phyloP scores from a whole-genome alignment of 768 basidiomycete species.

The Mycena epipterygia region DNA sequence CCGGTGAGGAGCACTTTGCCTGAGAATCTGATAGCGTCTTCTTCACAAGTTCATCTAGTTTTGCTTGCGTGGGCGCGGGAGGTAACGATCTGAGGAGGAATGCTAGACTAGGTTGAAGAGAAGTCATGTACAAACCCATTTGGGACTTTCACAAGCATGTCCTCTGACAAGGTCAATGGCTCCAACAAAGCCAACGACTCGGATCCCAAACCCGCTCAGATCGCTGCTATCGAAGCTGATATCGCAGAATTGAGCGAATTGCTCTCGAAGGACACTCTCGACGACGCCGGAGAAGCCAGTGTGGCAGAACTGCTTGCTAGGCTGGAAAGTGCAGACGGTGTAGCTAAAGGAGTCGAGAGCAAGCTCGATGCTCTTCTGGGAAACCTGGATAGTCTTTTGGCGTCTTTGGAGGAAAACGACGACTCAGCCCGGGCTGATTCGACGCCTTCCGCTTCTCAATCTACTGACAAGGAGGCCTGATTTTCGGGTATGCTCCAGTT shows the following conservation, averaged over 20 bases:
- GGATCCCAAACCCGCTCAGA: not conserved
- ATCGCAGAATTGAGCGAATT: slow-evolving; percentile 49
- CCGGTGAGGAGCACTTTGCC: slow-evolving; percentile 59
- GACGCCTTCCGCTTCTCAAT: slow-evolving; percentile 1
- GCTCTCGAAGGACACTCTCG: slow-evolving; percentile 45
- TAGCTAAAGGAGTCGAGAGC: slow-evolving; percentile 74
- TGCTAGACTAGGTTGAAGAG: slow-evolving; percentile 65
- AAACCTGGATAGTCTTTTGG: slow-evolving; percentile 69
- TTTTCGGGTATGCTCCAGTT: not conserved
- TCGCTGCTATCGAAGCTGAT: slow-evolving; percentile 50
- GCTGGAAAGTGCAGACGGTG: slow-evolving; percentile 68
- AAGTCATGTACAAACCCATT: slow-evolving; percentile 57
- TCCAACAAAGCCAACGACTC: slow-evolving; percentile 28
- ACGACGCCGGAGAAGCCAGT: slow-evolving; percentile 55
- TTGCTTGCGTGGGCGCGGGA: slow-evolving; percentile 60
- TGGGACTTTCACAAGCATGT: slow-evolving; percentile 16
- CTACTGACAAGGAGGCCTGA: slow-evolving; percentile 20
- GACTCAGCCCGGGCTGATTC: slow-evolving; percentile 5
- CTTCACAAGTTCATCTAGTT: slow-evolving; percentile 65
- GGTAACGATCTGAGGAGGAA: slow-evolving; percentile 67
- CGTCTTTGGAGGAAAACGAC: slow-evolving; percentile 52
- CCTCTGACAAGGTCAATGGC: slow-evolving; percentile 21
- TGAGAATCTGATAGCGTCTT: slow-evolving; percentile 59
- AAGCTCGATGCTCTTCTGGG: slow-evolving; percentile 73
- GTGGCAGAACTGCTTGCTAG: slow-evolving; percentile 66